These are phyloP conservation scores for Orbilia quercus DNA, from an alignment of 2,329 filamentous ascomycete genomes.

Conservation along the genomic window DNA sequence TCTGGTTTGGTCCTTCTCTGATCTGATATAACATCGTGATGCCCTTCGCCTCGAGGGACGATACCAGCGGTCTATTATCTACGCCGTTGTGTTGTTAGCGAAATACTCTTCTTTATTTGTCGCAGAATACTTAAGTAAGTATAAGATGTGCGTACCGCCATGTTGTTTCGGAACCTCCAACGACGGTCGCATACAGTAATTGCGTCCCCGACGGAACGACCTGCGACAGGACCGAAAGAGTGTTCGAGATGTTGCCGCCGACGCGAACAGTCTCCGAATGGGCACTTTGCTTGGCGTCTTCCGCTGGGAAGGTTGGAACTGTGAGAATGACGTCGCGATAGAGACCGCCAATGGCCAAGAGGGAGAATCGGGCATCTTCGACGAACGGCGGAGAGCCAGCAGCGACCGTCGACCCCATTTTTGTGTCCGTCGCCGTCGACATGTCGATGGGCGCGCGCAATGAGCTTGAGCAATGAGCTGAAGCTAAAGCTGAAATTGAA, in stretches of 20 bases:
- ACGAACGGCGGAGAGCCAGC: background rate
- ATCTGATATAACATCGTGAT: constrained; percentile 54
- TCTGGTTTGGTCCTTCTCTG: constrained; percentile 31
- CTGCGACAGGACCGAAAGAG: constrained; percentile 76
- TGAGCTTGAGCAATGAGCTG: no score
- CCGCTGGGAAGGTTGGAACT: constrained; percentile 73
- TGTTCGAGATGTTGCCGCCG: constrained; percentile 79
- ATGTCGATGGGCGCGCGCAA: background rate
- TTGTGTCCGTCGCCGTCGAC: constrained; percentile 14
- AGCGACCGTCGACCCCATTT: constrained; percentile 6
- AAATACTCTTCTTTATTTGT: constrained; percentile 21
- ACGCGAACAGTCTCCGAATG: constrained; percentile 70
- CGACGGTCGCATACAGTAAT: constrained; percentile 53
- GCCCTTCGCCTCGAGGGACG: constrained; percentile 44
- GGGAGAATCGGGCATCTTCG: constrained; percentile 32
- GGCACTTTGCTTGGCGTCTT: constrained; percentile 79
- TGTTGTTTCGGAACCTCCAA: constrained; percentile 44
- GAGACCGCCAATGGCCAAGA: constrained; percentile 58
- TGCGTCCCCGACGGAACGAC: constrained; percentile 63
- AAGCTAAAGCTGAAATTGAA: no score
- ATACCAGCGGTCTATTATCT: constrained; percentile 50
- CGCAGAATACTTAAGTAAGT: constrained; percentile 4
- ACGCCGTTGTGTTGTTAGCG: constrained; percentile 46
- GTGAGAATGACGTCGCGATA: constrained; percentile 64
- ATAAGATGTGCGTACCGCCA: constrained; percentile 40